Base-by-base conservation (phyloP, 1,284 basidiomycete species). In the Ustilago bromivora region DNA sequence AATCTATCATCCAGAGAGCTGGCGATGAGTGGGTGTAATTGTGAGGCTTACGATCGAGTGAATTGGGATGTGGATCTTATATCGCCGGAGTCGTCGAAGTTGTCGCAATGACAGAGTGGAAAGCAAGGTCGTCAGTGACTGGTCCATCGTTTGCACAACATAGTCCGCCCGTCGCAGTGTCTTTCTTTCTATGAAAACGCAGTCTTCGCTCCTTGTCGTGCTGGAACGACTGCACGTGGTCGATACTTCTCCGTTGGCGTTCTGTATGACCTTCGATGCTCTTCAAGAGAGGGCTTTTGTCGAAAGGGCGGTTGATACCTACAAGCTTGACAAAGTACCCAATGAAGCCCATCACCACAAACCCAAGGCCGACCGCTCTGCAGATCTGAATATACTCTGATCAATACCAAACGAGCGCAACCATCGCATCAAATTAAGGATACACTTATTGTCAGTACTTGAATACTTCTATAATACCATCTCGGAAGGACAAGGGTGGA, bases 251-350 rank as follows among this genome's bases (percentile, higher is more conserved):
- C 43, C 19, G 3, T 46, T 46, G n/a, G n/a, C 13, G 43, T 19
- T 38, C 36, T 1, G 36, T 10, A 9, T 9, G 36, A 13, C 36
- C 36, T 38, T 13, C 10, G 0, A 13, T 38, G 36, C 5, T 9
- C 23, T 38, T 9, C 36, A 38, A 38, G 36, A 38, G 36, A 38
- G 13, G 36, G 23, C 23, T 38, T 9, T 13, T 38, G 36, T 10
- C 9, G 36, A 38, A 15, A 19, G 43, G 40, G 40, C 17, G 12
- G 15, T 41, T 17, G 40, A 52, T 54, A 78, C 76, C 38, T 74
- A 78, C 76, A 43, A 86, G 80, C 80, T 86, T 86, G 64, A 86
- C 84, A 68, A 86, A 82, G 81, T 86, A 86, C 40, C 84, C 84
- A 57, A 86, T 86, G 74, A 86, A 84, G 43, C 84, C 84, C 84